Conservation (phyloP, 768 basidiomycete species). For the Agrocybe pediades region DNA sequence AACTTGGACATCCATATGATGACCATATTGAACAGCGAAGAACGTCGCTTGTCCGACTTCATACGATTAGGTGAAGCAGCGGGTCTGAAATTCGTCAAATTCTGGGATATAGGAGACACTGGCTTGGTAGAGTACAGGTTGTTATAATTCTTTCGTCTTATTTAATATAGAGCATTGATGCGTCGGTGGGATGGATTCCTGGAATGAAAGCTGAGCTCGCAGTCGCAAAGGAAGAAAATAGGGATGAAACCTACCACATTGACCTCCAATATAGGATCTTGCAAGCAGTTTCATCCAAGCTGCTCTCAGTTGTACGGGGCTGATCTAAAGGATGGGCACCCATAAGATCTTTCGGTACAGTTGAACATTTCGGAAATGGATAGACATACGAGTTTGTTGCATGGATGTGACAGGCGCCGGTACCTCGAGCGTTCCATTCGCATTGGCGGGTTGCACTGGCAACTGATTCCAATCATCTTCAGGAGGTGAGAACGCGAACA, state of each 20-base stretch:
- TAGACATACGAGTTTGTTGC: too few species aligned
- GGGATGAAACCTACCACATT: too few species aligned
- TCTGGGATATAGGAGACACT: conserved; percentile 37
- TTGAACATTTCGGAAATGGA: too few species aligned
- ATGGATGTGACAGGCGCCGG: too few species aligned
- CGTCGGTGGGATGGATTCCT: too few species aligned
- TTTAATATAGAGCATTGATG: too few species aligned
- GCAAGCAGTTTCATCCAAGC: too few species aligned
- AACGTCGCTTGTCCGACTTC: conserved; percentile 42
- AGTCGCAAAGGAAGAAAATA: too few species aligned
- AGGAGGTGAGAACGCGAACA: background rate
- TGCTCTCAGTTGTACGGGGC: too few species aligned
- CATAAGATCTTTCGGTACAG: too few species aligned
- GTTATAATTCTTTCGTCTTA: background rate
- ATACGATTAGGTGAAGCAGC: conserved; percentile 32
- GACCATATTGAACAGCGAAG: conserved; percentile 39
- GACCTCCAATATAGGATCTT: too few species aligned
- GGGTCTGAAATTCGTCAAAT: conserved; percentile 35
- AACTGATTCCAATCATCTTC: background rate
- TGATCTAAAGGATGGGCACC: too few species aligned
- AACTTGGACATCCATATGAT: conserved; percentile 48
- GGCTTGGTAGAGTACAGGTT: conserved; percentile 30
- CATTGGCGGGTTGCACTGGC: background rate
- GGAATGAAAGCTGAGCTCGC: background rate
- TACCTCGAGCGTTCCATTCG: background rate